A percentile compares a stretch with the other conserved stretches of the same genome.
These are phyloP conservation scores for Phaseolus coccineus DNA, from an alignment of 331 rosid species.

Conservation along the genomic window DNA sequence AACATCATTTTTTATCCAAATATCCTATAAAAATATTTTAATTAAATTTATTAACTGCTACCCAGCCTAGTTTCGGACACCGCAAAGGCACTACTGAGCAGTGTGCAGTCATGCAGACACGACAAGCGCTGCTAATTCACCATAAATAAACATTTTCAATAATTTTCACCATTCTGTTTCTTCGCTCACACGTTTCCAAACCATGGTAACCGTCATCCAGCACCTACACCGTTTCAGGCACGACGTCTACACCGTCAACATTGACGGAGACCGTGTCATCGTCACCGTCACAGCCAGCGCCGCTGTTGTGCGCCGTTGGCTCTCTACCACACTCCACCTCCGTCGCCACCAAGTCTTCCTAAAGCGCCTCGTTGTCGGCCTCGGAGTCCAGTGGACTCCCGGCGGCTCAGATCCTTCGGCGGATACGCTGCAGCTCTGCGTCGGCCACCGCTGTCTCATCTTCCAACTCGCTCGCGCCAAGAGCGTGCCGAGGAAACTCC, in stretches of 20 bases:
- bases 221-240: fast-evolving
- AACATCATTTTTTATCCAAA: too few species aligned
- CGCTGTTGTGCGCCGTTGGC: slow-evolving; percentile 40
- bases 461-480: slow-evolving; percentile 31
- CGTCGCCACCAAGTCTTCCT: fast-evolving
- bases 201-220: not conserved
- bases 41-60: too few species aligned
- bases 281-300: slow-evolving; percentile 37
- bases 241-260: not conserved
- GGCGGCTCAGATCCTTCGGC: not conserved
- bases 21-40: too few species aligned
- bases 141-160: too few species aligned
- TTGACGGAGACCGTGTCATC: not conserved
- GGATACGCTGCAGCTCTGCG: slow-evolving; percentile 48
- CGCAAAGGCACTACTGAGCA: too few species aligned
- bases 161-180: too few species aligned
- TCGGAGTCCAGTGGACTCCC: slow-evolving; percentile 54
- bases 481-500: not conserved
- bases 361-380: slow-evolving; percentile 34
- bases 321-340: not conserved
- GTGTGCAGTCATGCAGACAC: too few species aligned
- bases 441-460: slow-evolving; percentile 46
- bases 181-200: not conserved
- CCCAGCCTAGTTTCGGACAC: too few species aligned
- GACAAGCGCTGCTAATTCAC: too few species aligned